Evolutionary conservation across 495 filamentous ascomycete species (phyloP).

Genomic region (Paragyromitra xinjiangensis): DNA sequence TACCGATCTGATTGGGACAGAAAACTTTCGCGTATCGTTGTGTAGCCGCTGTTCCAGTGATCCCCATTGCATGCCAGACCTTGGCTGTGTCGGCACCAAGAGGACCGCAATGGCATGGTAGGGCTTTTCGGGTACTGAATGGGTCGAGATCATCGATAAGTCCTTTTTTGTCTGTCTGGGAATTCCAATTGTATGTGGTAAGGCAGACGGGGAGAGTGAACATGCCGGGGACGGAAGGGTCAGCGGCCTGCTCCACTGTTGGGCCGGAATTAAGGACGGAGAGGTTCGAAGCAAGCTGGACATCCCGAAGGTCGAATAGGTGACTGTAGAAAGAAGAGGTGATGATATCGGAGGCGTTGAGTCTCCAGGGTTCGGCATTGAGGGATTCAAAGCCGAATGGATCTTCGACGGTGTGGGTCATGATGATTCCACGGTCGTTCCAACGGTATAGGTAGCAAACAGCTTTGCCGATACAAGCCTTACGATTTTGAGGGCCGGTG

Average conservation of each 20-base stretch:
- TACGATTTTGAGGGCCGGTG: slow-evolving; percentile 48
- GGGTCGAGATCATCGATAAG: slow-evolving; percentile 36
- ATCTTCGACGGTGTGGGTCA: slow-evolving; percentile 51
- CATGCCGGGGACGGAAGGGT: slow-evolving; percentile 43
- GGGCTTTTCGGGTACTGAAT: slow-evolving; percentile 35
- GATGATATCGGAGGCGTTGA: slow-evolving; percentile 40
- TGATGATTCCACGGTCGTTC: slow-evolving; percentile 51
- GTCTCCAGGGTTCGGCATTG: slow-evolving; percentile 35
- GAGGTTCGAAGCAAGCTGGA: slow-evolving; percentile 32
- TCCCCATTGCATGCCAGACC: slow-evolving; percentile 51
- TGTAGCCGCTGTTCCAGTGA: slow-evolving; percentile 34
- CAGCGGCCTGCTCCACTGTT: slow-evolving; percentile 37
- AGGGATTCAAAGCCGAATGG: slow-evolving; percentile 48
- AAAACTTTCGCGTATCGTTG: slow-evolving; percentile 37
- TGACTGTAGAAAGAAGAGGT: slow-evolving; percentile 43
- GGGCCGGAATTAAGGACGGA: slow-evolving; percentile 45
- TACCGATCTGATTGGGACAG: slow-evolving; percentile 52
- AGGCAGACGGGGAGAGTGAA: slow-evolving; percentile 55
- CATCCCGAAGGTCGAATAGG: slow-evolving; percentile 20
- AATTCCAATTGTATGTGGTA: slow-evolving; percentile 54
- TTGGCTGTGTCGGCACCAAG: slow-evolving; percentile 49
- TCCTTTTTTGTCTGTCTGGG: slow-evolving; percentile 41
- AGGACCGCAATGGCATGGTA: slow-evolving; percentile 54
- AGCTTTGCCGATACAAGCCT: slow-evolving; percentile 41
- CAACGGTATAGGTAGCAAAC: slow-evolving; percentile 56